Conservation (phyloP, 116 monocot species). For the Zostera marina region DNA sequence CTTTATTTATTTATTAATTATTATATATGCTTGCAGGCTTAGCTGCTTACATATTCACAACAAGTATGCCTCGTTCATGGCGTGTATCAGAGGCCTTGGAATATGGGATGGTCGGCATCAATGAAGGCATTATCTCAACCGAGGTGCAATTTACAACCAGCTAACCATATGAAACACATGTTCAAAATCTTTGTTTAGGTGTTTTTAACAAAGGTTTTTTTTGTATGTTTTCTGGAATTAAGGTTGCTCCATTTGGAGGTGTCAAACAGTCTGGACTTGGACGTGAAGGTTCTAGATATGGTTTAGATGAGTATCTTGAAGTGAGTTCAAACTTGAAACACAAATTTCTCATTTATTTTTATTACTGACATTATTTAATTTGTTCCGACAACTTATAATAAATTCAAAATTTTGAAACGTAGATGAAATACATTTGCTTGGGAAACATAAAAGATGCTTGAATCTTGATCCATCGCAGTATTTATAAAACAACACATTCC, state of each 20-base stretch:
- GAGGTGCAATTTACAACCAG: conserved; percentile 29
- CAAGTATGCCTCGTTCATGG: conserved; percentile 76
- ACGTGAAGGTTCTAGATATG: conserved; percentile 95
- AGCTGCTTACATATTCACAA: conserved; percentile 82
- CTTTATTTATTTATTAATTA: neutral
- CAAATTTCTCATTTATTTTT: conserved; percentile 4
- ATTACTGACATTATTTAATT: neutral
- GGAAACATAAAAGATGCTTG: conserved; percentile 43
- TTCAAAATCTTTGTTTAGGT: neutral
- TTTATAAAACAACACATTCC: neutral
- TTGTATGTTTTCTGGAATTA: neutral
- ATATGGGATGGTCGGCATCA: conserved; percentile 87
- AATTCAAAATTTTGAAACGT: conserved; percentile 12
- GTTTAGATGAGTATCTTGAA: conserved; percentile 77
- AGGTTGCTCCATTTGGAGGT: conserved; percentile 98
- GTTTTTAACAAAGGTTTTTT: too few species aligned
- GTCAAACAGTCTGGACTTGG: conserved; percentile 91
- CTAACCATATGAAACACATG: neutral
- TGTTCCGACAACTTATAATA: neutral
- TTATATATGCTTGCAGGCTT: conserved; percentile 30
- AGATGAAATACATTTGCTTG: conserved; percentile 84
- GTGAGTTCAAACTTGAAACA: conserved; percentile 21
- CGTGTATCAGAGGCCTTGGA: conserved; percentile 93
- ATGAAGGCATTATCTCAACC: conserved; percentile 83
- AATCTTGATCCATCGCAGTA: neutral